Evolutionary conservation across 2,329 filamentous ascomycete genomes (phyloP).

Genomic region (Lecanosticta acicola): DNA sequence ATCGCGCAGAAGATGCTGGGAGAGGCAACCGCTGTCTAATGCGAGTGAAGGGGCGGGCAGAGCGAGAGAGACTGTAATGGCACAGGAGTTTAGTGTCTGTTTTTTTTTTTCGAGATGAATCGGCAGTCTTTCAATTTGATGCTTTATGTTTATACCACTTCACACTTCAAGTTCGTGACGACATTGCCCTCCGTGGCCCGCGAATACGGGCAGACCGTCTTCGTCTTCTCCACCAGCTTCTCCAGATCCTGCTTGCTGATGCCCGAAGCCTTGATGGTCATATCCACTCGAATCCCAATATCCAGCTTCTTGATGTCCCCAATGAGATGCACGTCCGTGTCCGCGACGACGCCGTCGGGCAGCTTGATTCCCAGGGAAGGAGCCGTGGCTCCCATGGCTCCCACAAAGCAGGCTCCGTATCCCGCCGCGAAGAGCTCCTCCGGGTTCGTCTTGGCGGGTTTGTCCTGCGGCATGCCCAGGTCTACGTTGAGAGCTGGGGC

Average conservation of each 20-base stretch:
- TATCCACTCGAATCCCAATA: constrained; percentile 41
- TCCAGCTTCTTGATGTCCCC: constrained; percentile 43
- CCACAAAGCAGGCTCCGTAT: constrained; percentile 46
- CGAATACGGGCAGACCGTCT: constrained; percentile 34
- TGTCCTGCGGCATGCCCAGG: constrained; percentile 17
- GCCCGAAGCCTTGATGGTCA: constrained; percentile 37
- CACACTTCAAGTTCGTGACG: constrained; percentile 17
- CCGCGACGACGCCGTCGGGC: constrained; percentile 36
- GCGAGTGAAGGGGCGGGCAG: too few species aligned
- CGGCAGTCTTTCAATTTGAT: too few species aligned
- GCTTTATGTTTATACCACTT: too few species aligned
- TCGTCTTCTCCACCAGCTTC: constrained; percentile 34
- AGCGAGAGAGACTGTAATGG: too few species aligned
- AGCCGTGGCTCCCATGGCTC: constrained; percentile 43
- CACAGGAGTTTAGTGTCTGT: too few species aligned
- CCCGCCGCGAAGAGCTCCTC: constrained; percentile 47
- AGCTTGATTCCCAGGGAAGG: constrained; percentile 38
- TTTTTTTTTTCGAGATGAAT: too few species aligned
- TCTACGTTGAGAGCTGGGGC: constrained; percentile 13
- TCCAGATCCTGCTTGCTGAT: constrained; percentile 30
- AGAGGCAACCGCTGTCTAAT: background rate
- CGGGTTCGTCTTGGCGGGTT: constrained; percentile 37
- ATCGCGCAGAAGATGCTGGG: constrained; percentile 3
- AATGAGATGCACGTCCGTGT: constrained; percentile 42
- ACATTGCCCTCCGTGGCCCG: constrained; percentile 35